Evolutionary conservation across 2,329 filamentous ascomycete species (phyloP), one percentile per base, ranked within the genome.

Genomic region (Aspergillus terreus): DNA sequence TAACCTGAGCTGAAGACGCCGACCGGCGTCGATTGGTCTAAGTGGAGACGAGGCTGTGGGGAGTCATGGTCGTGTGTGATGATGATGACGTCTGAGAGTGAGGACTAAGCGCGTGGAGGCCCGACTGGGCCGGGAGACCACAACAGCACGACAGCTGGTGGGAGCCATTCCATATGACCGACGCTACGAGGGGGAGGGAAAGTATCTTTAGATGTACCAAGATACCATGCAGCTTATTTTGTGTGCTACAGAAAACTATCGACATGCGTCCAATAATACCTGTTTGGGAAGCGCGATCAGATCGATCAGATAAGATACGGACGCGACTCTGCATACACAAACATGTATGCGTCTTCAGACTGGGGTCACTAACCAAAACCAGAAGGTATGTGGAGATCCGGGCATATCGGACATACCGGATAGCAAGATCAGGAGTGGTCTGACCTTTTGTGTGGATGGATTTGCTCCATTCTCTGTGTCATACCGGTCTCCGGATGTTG

Each of bases 291-390:
- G 15, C 40, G 32, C 15, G 47, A 44, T 41, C 21, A 46, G 40
- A 54, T 54, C 52, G 38, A 54, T 54, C 52, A 51, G 52, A 54
- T 54, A 54, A 54, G 52, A 54, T 54, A 36, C 47, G 42, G 23
- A 17, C n/a, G 42, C 25, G 33, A n/a, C 14, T n/a, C 35, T 38
- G 35, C 35, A 38, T 38, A 30, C 9, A 11, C 23, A 30, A 30
- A 30, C 27, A 30, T 30, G 27, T 30, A 30, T 30, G 27, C 27
- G 27, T 30, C 27, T 30, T 30, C 27, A 6, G 27, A 30, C 7
- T 30, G 27, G 27, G 11, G 15, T 42, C 40, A 17, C 19, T 17
- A 21, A 12, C 7, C 15, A 21, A 6, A 6, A 19, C 4, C 15
- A 23, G 40, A 17, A 42, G 40, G 40, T 6, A 25, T 42, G 15